A percentile compares a stretch with the other conserved stretches of the same genome.
phyloP scores from a whole-genome alignment of 129 eudicot species.

The Flaveria bidentis region DNA sequence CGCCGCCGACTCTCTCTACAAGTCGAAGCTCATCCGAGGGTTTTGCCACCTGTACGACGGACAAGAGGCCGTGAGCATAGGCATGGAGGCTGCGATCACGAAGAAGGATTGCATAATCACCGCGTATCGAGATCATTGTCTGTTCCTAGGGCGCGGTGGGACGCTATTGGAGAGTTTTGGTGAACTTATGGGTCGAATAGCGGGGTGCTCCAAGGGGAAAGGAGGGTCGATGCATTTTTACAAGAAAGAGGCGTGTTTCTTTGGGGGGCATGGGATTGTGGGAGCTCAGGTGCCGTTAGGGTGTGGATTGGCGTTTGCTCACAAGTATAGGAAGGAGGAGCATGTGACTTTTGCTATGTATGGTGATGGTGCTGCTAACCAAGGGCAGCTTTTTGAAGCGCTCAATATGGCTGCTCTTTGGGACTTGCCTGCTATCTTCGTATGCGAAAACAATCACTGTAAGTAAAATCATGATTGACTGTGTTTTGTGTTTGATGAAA shows the following conservation, averaged over 20 bases:
- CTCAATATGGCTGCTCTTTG: slow-evolving; percentile 97
- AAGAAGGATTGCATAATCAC: slow-evolving; percentile 84
- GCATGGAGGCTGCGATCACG: slow-evolving; percentile 94
- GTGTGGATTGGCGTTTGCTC: slow-evolving; percentile 90
- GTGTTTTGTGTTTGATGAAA: not conserved
- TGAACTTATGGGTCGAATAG: slow-evolving; percentile 84
- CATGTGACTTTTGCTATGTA: slow-evolving; percentile 73
- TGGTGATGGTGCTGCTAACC: slow-evolving; percentile 99
- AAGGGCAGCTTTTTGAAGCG: slow-evolving; percentile 95
- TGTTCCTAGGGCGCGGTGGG: slow-evolving; percentile 78
- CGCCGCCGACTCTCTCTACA: slow-evolving; percentile 94
- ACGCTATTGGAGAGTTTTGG: slow-evolving; percentile 62
- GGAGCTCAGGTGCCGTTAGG: slow-evolving; percentile 98
- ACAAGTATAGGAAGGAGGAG: slow-evolving; percentile 83
- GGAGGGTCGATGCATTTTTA: slow-evolving; percentile 99
- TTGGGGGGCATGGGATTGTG: slow-evolving; percentile 96
- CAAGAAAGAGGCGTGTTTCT: slow-evolving; percentile 75
- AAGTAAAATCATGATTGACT: slow-evolving; percentile 15
- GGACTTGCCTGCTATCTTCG: slow-evolving; percentile 95
- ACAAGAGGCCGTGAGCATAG: slow-evolving; percentile 90
- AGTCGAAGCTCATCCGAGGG: slow-evolving; percentile 88
- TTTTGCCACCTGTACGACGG: slow-evolving; percentile 96
- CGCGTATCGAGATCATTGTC: slow-evolving; percentile 86
- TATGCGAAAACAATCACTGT: slow-evolving; percentile 99
- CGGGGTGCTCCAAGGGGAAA: slow-evolving; percentile 87